phyloP scores from a whole-genome alignment of 1,284 basidiomycete species.

The Trichosporon faecale region DNA sequence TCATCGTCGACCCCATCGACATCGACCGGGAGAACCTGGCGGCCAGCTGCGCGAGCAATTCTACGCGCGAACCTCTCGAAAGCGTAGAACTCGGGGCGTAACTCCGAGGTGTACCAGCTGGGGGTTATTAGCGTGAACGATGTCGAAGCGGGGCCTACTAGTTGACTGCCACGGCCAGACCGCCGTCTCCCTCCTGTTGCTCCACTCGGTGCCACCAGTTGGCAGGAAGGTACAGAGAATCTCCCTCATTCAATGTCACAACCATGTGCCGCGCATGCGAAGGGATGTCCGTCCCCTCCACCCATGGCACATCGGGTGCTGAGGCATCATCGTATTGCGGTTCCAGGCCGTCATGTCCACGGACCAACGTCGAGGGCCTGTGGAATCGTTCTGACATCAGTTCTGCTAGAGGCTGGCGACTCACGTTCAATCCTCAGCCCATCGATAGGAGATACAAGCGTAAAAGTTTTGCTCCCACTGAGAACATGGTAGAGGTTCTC shows the following conservation, averaged over 20 bases:
- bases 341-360: constrained; percentile 19
- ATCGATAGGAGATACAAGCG: constrained; percentile 78
- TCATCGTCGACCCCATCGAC: constrained; percentile 27
- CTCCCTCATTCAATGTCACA: constrained; percentile 65
- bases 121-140: neutral
- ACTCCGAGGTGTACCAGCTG: constrained; percentile 43
- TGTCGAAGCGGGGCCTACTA: constrained; percentile 67
- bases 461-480: constrained; percentile 77
- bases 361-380: constrained; percentile 35
- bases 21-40: constrained; percentile 32
- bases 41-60: constrained; percentile 36
- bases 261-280: constrained; percentile 50
- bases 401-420: constrained; percentile 44
- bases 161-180: constrained; percentile 67
- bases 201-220: constrained; percentile 92
- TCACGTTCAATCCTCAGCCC: constrained; percentile 74
- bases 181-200: constrained; percentile 54
- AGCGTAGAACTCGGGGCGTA: constrained; percentile 36
- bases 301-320: constrained; percentile 62
- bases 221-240: constrained; percentile 80
- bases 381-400: constrained; percentile 39
- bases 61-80: constrained; percentile 36
- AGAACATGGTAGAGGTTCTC: constrained; percentile 88
- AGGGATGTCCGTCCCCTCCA: constrained; percentile 62
- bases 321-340: constrained; percentile 43